A percentile compares a stretch with the other conserved stretches of the same genome.
Evolutionary conservation across 2,329 filamentous ascomycete genomes (phyloP).

Genomic region (Exophiala phaeomuriformis): DNA sequence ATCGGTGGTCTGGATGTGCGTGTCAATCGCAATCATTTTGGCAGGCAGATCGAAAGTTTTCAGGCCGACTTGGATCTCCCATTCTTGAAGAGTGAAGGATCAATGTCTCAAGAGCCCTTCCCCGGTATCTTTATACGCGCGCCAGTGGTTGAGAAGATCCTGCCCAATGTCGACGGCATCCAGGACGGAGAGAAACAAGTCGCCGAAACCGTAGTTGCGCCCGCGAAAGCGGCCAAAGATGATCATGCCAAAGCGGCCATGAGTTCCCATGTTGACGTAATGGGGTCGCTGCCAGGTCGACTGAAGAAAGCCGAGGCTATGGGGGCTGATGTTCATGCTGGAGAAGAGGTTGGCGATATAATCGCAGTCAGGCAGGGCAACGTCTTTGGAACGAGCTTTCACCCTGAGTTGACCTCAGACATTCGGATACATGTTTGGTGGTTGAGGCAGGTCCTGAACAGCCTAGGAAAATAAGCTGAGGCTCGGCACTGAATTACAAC

Average conservation of each 20-base stretch:
- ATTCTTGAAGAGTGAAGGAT: conserved; percentile 48
- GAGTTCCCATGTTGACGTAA: conserved; percentile 49
- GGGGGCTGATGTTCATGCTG: conserved; percentile 33
- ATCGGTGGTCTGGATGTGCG: conserved; percentile 86
- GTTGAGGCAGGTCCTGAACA: conserved; percentile 61
- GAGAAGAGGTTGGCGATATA: conserved; percentile 57
- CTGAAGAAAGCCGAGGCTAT: conserved; percentile 44
- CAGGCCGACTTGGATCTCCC: conserved; percentile 65
- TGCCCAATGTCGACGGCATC: conserved; percentile 48
- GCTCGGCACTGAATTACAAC: neutral
- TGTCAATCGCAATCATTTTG: conserved; percentile 92
- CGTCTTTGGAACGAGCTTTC: conserved; percentile 90
- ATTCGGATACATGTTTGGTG: conserved; percentile 89
- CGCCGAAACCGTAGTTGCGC: conserved; percentile 51
- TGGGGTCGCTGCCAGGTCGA: conserved; percentile 50
- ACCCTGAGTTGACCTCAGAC: conserved; percentile 86
- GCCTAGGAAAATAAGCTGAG: conserved; percentile 26
- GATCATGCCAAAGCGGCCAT: conserved; percentile 40
- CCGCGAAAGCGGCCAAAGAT: conserved; percentile 44
- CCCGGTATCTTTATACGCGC: conserved; percentile 88
- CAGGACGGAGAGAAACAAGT: conserved; percentile 44
- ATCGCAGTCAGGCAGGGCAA: conserved; percentile 86
- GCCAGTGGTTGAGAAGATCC: conserved; percentile 78
- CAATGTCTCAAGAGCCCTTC: conserved; percentile 48
- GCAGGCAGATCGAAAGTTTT: conserved; percentile 87